Conservation (phyloP, 352 stramenopile species). For the Elongisporangium prolatum region DNA sequence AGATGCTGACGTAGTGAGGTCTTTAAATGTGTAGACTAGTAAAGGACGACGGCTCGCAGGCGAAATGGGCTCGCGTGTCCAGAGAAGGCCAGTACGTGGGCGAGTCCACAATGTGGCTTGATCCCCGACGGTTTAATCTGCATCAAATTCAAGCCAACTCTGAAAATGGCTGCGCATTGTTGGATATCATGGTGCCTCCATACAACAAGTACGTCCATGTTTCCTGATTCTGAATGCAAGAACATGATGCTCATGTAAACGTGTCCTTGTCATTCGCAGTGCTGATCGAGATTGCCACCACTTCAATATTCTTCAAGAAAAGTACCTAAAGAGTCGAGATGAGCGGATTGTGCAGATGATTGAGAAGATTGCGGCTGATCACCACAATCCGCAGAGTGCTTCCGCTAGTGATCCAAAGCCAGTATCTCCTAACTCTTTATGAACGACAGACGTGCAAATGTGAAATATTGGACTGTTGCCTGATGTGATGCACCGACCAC, state of each 20-base stretch:
- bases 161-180: conserved; percentile 65
- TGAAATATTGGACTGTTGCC: background rate
- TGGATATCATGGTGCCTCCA: conserved; percentile 84
- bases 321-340: conserved; percentile 32
- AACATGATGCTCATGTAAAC: too few relatives aligned
- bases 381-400: conserved; percentile 43
- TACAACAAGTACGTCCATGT: conserved; percentile 67
- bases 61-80: conserved; percentile 61
- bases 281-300: conserved; percentile 75
- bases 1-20: background rate
- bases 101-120: conserved; percentile 77
- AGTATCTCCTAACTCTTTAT: background rate
- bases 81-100: conserved; percentile 45
- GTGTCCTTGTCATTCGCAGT: conserved; percentile 22
- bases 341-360: conserved; percentile 68
- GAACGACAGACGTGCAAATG: background rate
- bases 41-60: conserved; percentile 21
- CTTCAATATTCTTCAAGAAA: conserved; percentile 63
- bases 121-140: conserved; percentile 77
- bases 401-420: background rate
- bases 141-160: conserved; percentile 73
- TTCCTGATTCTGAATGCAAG: background rate
- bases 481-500: background rate
- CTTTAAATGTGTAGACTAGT: conserved; percentile 18
- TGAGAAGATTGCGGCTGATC: conserved; percentile 61